A percentile compares a stretch with the other conserved stretches of the same genome.
These are phyloP conservation scores for Cryptosporidium sp. DNA, from an alignment of 169 alveolate species.

Conservation along the genomic window DNA sequence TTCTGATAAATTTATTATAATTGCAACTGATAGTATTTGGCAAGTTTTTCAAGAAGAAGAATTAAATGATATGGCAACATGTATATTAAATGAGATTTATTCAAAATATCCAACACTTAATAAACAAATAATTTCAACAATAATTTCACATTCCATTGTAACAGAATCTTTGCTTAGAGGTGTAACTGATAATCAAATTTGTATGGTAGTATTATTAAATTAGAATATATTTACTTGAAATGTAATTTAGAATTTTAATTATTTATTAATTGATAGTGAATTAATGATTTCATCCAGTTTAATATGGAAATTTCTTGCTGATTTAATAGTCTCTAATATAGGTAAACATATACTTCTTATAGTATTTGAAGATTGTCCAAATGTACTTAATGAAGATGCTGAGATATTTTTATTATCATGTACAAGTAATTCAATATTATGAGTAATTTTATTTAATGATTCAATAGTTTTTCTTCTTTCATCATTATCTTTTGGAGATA, in stretches of 20 bases:
- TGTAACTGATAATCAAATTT: conserved; percentile 46
- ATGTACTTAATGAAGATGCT: conserved; percentile 61
- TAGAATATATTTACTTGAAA: background rate
- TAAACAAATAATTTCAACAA: conserved; percentile 48
- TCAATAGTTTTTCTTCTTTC: conserved; percentile 62
- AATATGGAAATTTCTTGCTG: conserved; percentile 49
- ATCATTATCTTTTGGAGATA: conserved; percentile 44
- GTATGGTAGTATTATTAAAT: conserved; percentile 31
- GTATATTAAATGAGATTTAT: conserved; percentile 27
- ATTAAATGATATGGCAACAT: background rate
- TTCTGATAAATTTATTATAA: conserved; percentile 19
- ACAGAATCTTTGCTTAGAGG: conserved; percentile 69
- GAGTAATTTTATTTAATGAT: conserved; percentile 36
- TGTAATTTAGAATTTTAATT: background rate
- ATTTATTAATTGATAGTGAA: conserved; percentile 8
- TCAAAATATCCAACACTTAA: conserved; percentile 17
- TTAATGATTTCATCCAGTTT: conserved; percentile 46
- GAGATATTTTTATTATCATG: conserved; percentile 69
- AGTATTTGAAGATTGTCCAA: conserved; percentile 45
- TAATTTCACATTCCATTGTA: conserved; percentile 41
- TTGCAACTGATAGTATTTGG: conserved; percentile 69
- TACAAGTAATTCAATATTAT: conserved; percentile 62
- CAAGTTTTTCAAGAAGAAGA: conserved; percentile 58
- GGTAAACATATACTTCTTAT: conserved; percentile 50
- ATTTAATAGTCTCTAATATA: conserved; percentile 53